Percentiles rank a stretch among this genome's conserved stretches.
Conservation (phyloP, 75 land plant genomes). For the Isoetes taiwanensis region DNA sequence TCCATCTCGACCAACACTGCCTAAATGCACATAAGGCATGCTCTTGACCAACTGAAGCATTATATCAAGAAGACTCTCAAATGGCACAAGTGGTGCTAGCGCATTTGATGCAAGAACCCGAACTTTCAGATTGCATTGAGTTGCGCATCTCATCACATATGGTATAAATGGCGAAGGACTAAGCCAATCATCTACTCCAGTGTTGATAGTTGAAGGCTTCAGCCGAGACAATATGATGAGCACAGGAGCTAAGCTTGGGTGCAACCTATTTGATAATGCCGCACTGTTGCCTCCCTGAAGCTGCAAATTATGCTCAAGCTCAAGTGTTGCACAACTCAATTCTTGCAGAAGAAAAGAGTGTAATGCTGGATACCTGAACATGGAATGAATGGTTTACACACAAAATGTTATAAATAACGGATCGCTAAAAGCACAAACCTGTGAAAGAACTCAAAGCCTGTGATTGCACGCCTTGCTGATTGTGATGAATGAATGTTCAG, state of each 20-base stretch:
- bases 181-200: conserved; percentile 52
- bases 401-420: background rate
- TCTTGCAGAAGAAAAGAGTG: conserved; percentile 77
- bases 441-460: conserved; percentile 97
- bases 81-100: conserved; percentile 63
- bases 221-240: conserved; percentile 89
- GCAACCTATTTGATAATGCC: conserved; percentile 48
- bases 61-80: conserved; percentile 48
- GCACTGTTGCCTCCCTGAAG: conserved; percentile 11
- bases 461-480: conserved; percentile 75
- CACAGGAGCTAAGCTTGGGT: conserved; percentile 92
- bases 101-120: conserved; percentile 95
- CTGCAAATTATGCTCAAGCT: conserved; percentile 28
- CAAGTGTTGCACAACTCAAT: conserved; percentile 58
- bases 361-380: conserved; percentile 68
- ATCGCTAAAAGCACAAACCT: conserved; percentile 32
- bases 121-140: conserved; percentile 62
- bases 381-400: background rate
- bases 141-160: conserved; percentile 65
- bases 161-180: conserved; percentile 77
- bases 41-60: conserved; percentile 37
- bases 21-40: conserved; percentile 26
- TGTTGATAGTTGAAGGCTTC: conserved; percentile 65
- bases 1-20: background rate
- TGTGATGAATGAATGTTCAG: conserved; percentile 77